phyloP scores from a whole-genome alignment of 225 moss, liverwort and hornwort genomes.

The Antitrichia curtipendula region DNA sequence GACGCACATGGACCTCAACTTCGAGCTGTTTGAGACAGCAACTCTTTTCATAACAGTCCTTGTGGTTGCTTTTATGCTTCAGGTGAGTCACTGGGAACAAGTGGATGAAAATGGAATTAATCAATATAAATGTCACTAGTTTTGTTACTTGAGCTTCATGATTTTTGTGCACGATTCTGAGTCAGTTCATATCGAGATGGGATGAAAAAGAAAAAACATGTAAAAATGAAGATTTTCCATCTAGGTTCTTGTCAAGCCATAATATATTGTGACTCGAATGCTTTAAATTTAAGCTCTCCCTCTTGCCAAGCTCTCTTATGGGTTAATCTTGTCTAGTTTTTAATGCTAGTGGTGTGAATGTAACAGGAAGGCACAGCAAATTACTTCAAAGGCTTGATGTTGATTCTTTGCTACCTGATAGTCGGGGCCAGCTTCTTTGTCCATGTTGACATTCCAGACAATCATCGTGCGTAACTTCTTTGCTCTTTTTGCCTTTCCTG shows the following conservation, averaged over 20 bases:
- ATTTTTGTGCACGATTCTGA: background rate
- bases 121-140: background rate
- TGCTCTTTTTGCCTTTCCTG: background rate
- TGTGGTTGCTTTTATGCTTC: conserved; percentile 67
- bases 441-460: conserved; percentile 27
- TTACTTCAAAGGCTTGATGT: conserved; percentile 84
- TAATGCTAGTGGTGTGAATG: background rate
- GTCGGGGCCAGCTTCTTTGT: conserved; percentile 79
- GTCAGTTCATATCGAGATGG: background rate
- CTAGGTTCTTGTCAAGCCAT: background rate
- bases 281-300: background rate
- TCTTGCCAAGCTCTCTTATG: background rate
- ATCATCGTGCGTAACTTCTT: background rate
- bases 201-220: background rate
- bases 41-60: conserved; percentile 67
- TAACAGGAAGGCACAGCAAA: conserved; percentile 54
- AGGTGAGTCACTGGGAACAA: background rate
- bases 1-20: conserved; percentile 69
- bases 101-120: background rate
- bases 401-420: conserved; percentile 67
- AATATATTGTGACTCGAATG: background rate
- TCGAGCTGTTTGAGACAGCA: conserved; percentile 69
- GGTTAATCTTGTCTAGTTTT: background rate
- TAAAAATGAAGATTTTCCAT: background rate
- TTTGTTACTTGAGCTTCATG: background rate